These are phyloP conservation scores for Arthrobotrys sphaeroides DNA, from an alignment of 2,329 filamentous ascomycete species.

Conservation along the genomic window DNA sequence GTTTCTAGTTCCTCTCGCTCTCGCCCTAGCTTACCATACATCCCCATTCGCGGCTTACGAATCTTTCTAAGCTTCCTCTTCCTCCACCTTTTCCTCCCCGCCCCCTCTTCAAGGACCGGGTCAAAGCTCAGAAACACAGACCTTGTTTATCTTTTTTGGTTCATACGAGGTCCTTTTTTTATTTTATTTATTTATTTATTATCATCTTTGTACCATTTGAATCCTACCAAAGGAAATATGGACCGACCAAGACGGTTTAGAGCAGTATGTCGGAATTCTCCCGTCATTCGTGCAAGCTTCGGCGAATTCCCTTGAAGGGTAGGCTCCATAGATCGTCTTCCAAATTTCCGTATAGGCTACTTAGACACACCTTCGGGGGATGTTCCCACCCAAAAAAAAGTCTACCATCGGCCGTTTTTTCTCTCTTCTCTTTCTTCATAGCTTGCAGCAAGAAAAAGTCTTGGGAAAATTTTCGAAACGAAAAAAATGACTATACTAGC, in stretches of 20 bases:
- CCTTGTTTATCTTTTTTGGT: not conserved
- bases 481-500: too few relatives aligned
- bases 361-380: too few relatives aligned
- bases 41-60: not conserved
- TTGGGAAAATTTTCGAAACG: too few relatives aligned
- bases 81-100: not conserved
- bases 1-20: too few relatives aligned
- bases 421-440: too few relatives aligned
- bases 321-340: too few relatives aligned
- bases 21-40: not conserved
- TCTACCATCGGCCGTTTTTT: too few relatives aligned
- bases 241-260: too few relatives aligned
- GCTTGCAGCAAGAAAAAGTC: too few relatives aligned
- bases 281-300: not conserved
- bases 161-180: not conserved
- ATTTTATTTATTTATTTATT: not conserved
- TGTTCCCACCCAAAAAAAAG: too few relatives aligned
- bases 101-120: not conserved
- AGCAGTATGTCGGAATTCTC: slow-evolving; percentile 1
- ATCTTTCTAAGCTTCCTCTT: too few relatives aligned
- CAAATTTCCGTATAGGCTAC: too few relatives aligned
- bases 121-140: not conserved
- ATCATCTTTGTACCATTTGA: not conserved
- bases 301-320: slow-evolving; percentile 9
- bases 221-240: not conserved